Evolutionary conservation across 805 yeast species (phyloP).

Genomic region (Vanderwaltozyma yarrowii): DNA sequence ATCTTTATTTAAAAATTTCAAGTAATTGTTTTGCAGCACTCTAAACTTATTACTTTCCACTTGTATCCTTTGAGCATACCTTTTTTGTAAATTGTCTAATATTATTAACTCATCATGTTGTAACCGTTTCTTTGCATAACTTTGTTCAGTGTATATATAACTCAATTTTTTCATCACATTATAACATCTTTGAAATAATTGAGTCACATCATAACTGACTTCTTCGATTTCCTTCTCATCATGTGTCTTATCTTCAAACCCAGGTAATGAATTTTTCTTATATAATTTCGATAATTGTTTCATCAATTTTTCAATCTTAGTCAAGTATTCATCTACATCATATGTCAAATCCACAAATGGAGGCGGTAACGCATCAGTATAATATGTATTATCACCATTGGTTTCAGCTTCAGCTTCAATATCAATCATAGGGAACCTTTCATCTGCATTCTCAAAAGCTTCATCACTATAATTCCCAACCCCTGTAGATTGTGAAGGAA

Average conservation of each 20-base stretch:
- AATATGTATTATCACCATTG: constrained; percentile 30
- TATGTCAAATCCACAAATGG: constrained; percentile 63
- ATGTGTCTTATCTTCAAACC: constrained; percentile 67
- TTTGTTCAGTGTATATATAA: constrained; percentile 30
- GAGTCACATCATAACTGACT: constrained; percentile 64
- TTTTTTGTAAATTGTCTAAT: constrained; percentile 71
- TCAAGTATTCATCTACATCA: constrained; percentile 57
- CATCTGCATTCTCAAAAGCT: constrained; percentile 28
- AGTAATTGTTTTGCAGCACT: constrained; percentile 79
- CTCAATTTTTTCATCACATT: constrained; percentile 60
- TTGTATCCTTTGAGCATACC: constrained; percentile 79
- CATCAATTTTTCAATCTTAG: constrained; percentile 42
- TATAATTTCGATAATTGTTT: constrained; percentile 59
- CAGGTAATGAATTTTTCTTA: constrained; percentile 76
- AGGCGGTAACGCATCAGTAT: constrained; percentile 63
- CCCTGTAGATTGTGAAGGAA: constrained; percentile 2
- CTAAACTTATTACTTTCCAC: constrained; percentile 67
- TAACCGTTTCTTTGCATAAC: constrained; percentile 28
- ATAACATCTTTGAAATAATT: constrained; percentile 69
- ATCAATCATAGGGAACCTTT: constrained; percentile 19
- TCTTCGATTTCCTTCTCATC: constrained; percentile 75
- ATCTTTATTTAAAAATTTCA: constrained; percentile 73
- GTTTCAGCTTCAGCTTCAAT: constrained; percentile 1
- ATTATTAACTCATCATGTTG: constrained; percentile 45
- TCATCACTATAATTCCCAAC: constrained; percentile 16